A percentile compares a stretch with the other conserved stretches of the same genome.
Evolutionary conservation across 176 grass and related monocot genomes (phyloP).

Genomic region (Cymbopogon citratus): DNA sequence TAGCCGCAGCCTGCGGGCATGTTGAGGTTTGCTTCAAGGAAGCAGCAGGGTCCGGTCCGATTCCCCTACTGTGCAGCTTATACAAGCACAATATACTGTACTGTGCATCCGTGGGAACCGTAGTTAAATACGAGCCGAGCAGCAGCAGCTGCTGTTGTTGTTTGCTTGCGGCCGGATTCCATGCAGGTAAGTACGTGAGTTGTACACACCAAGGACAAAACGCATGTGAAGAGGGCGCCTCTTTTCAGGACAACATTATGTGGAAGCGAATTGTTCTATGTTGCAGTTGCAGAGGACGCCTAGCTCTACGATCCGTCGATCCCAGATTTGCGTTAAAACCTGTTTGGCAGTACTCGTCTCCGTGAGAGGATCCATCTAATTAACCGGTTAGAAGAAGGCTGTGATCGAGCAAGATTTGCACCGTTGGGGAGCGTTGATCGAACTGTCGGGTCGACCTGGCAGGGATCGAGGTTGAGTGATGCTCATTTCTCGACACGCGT

Average conservation of each 20-base stretch:
- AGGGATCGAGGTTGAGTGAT: too few species aligned
- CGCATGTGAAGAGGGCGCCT: conserved; percentile 33
- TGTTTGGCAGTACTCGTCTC: background rate
- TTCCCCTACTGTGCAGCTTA: background rate
- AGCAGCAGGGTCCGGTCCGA: background rate
- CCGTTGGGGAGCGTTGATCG: too few species aligned
- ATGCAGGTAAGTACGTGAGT: conserved; percentile 38
- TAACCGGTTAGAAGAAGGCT: too few species aligned
- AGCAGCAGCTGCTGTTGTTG: conserved; percentile 12
- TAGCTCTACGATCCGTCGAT: background rate
- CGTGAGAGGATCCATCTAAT: too few species aligned
- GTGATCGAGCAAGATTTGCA: too few species aligned
- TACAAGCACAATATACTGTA: background rate
- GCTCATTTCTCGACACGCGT: too few species aligned
- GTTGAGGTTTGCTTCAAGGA: conserved; percentile 41
- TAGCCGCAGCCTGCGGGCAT: background rate
- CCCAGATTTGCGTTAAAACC: background rate
- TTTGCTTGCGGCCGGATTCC: conserved; percentile 29
- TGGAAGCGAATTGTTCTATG: background rate
- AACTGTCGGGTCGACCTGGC: background rate
- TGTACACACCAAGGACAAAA: conserved; percentile 32
- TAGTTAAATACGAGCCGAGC: background rate
- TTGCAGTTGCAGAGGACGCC: background rate
- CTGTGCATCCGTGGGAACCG: background rate
- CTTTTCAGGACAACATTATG: conserved; percentile 21